These are phyloP conservation scores for Bipolaris sorokiniana DNA, from an alignment of 2,329 filamentous ascomycete genomes.

Conservation along the genomic window DNA sequence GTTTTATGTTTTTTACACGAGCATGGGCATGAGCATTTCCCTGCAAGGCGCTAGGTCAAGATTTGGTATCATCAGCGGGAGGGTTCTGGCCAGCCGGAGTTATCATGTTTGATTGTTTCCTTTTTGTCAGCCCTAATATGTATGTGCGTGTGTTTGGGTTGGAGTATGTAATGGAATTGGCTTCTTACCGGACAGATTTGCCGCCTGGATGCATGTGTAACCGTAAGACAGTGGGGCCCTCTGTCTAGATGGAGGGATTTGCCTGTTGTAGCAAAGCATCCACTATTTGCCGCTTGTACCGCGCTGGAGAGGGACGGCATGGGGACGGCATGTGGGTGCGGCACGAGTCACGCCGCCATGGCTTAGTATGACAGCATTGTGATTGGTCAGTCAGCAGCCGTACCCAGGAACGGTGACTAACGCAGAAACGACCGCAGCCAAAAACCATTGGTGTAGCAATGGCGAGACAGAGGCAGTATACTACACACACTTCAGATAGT, in stretches of 20 bases:
- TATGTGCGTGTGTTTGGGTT: background rate
- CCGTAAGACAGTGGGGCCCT: slow-evolving; percentile 2
- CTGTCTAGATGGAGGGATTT: background rate
- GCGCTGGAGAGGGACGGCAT: slow-evolving; percentile 18
- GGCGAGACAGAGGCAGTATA: background rate
- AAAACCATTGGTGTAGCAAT: background rate
- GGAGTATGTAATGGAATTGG: slow-evolving; percentile 4
- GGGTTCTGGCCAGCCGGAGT: slow-evolving; percentile 7
- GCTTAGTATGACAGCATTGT: slow-evolving; percentile 13
- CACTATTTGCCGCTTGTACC: slow-evolving; percentile 13
- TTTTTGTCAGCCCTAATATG: slow-evolving; percentile 4
- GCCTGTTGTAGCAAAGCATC: slow-evolving; percentile 6
- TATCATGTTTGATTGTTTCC: background rate
- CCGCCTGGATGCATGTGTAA: background rate
- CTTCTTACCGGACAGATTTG: slow-evolving; percentile 5
- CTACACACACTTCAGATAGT: background rate
- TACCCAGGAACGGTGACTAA: background rate
- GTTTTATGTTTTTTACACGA: slow-evolving; percentile 1
- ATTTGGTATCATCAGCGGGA: slow-evolving; percentile 6
- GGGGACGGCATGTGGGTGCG: slow-evolving; percentile 20
- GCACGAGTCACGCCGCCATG: slow-evolving; percentile 17
- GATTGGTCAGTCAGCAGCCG: slow-evolving; percentile 7
- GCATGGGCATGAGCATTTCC: slow-evolving; percentile 14
- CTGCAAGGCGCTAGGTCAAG: slow-evolving; percentile 20
- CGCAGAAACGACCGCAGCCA: background rate